Conservation (phyloP, 169 alveolate genomes). For the Cyclospora cayetanensis region DNA sequence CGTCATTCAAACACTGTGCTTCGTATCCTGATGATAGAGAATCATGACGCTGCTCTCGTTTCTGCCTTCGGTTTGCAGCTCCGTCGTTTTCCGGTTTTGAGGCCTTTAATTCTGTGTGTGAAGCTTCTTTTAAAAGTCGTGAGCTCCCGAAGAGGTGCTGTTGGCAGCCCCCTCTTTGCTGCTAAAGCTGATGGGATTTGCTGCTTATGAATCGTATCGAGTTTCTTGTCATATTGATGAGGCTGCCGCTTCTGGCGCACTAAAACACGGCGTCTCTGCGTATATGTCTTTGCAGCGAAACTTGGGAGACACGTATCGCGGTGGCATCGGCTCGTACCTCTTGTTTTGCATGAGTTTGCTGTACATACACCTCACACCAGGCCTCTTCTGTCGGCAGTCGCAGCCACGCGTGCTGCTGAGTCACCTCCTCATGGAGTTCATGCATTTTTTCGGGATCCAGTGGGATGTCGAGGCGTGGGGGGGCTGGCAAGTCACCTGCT, state of each 20-base stretch:
- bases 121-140: conserved; percentile 71
- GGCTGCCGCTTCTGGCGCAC: not conserved
- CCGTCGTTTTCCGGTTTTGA: conserved; percentile 61
- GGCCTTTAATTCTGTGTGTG: conserved; percentile 72
- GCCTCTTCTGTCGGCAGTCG: not conserved
- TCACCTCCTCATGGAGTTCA: conserved; percentile 18
- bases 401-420: conserved; percentile 23
- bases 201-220: not conserved
- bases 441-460: not conserved
- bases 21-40: not conserved
- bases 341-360: conserved; percentile 68
- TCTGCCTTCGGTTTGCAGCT: conserved; percentile 50
- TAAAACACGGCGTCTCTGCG: not conserved
- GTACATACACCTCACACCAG: not conserved
- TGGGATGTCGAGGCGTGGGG: conserved; percentile 47
- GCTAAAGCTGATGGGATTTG: not conserved
- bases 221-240: not conserved
- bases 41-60: not conserved
- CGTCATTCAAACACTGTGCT: not conserved
- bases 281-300: conserved; percentile 48
- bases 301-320: conserved; percentile 76
- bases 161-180: not conserved
- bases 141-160: not conserved
- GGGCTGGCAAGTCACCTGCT: conserved; percentile 30
- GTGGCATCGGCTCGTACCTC: conserved; percentile 77